Percentiles rank a stretch among this genome's conserved stretches.
Evolutionary conservation across 2,329 filamentous ascomycete species (phyloP).

Genomic region (Paracoccidioides lutzii): DNA sequence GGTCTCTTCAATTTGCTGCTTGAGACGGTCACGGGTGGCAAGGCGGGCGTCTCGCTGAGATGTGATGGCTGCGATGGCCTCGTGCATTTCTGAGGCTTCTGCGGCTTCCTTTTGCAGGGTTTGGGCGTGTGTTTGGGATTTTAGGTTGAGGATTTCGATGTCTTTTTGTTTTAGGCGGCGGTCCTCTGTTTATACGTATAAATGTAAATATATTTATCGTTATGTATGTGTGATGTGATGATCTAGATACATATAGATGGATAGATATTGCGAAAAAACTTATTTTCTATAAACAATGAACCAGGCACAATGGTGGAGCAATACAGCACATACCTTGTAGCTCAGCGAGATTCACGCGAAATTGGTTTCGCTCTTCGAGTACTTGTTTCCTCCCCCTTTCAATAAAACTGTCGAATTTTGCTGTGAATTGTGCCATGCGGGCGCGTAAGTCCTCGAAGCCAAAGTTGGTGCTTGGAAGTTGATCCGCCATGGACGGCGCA

Average conservation of each 20-base stretch:
- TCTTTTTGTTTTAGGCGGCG: slow-evolving; percentile 79
- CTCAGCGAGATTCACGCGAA: slow-evolving; percentile 79
- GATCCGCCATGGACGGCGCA: slow-evolving; percentile 49
- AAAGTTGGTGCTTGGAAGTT: slow-evolving; percentile 80
- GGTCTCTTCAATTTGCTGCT: slow-evolving; percentile 41
- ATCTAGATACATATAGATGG: background rate
- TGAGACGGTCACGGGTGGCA: slow-evolving; percentile 42
- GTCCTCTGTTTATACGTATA: slow-evolving; percentile 56
- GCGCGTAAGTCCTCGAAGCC: slow-evolving; percentile 91
- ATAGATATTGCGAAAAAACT: too few species aligned
- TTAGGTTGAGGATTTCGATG: slow-evolving; percentile 59
- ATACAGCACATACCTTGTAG: slow-evolving; percentile 57
- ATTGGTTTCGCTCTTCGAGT: slow-evolving; percentile 85
- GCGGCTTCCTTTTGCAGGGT: slow-evolving; percentile 46
- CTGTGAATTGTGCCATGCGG: slow-evolving; percentile 86
- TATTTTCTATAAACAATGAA: too few species aligned
- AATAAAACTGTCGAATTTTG: slow-evolving; percentile 85
- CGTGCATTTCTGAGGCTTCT: slow-evolving; percentile 51
- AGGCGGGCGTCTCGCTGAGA: slow-evolving; percentile 44
- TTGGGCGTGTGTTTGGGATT: slow-evolving; percentile 43
- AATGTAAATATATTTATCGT: background rate
- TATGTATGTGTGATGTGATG: too few species aligned
- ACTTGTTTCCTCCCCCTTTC: slow-evolving; percentile 81
- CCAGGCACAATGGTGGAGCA: background rate
- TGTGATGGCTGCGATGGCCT: slow-evolving; percentile 44